Evolutionary conservation across 2,329 filamentous ascomycete genomes (phyloP).

Genomic region (Epicoccum sorghinum): DNA sequence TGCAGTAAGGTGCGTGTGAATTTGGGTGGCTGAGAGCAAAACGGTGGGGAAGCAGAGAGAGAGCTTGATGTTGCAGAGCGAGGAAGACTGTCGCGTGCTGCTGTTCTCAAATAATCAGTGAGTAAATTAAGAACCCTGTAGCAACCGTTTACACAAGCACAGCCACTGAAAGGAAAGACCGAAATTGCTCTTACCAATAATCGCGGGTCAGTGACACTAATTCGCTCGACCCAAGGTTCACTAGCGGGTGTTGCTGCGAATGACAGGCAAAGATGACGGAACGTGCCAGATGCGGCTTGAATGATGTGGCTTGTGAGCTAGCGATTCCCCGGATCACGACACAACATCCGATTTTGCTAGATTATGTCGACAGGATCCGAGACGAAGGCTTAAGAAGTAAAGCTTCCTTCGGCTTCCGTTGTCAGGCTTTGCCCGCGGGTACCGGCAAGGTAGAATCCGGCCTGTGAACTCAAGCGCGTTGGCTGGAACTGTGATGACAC

Average conservation of each 20-base stretch:
- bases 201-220: background rate
- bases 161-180: background rate
- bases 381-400: background rate
- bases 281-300: slow-evolving; percentile 13
- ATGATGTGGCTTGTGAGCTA: slow-evolving; percentile 1
- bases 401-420: background rate
- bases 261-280: background rate
- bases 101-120: background rate
- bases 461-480: background rate
- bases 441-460: background rate
- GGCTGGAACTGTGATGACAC: background rate
- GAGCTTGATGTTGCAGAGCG: background rate
- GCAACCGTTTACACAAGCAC: slow-evolving; percentile 14
- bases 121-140: slow-evolving; percentile 10
- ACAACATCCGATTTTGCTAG: too few relatives aligned
- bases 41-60: too few relatives aligned
- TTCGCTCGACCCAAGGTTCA: background rate
- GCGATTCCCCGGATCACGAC: background rate
- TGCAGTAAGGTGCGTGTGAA: background rate
- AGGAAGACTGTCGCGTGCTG: background rate
- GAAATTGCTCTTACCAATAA: background rate
- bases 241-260: background rate
- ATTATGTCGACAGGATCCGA: background rate
- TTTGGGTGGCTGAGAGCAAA: background rate
- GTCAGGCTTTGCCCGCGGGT: background rate